These are phyloP conservation scores for Butyriboletus loyo DNA, from an alignment of 768 basidiomycete species.

Conservation along the genomic window DNA sequence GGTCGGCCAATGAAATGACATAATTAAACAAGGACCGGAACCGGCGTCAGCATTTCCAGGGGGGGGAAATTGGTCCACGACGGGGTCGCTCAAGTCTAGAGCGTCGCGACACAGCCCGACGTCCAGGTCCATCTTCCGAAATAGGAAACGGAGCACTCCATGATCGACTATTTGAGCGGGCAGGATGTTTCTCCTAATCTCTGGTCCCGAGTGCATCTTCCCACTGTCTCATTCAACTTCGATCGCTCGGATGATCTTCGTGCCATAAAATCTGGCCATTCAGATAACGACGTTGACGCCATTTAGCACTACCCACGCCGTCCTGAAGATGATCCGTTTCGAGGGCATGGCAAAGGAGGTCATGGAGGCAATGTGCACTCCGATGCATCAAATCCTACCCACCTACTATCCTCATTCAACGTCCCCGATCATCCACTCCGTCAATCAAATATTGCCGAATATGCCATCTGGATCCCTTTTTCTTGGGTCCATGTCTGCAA, in stretches of 20 bases:
- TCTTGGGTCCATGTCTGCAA: conserved; percentile 64
- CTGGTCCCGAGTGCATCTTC: background rate
- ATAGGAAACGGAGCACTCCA: conserved; percentile 21
- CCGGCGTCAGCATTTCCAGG: no score
- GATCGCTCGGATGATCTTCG: conserved; percentile 1
- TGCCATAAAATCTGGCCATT: conserved; percentile 1
- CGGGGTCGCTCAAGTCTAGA: conserved; percentile 18
- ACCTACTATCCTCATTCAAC: conserved; percentile 26
- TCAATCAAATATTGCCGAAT: conserved; percentile 6
- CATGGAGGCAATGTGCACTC: conserved; percentile 81
- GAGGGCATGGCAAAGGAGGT: conserved; percentile 72
- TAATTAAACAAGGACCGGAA: no score
- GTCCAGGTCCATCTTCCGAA: conserved; percentile 21
- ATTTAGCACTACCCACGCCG: background rate
- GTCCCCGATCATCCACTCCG: conserved; percentile 19
- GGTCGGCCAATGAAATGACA: background rate
- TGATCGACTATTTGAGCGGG: conserved; percentile 31
- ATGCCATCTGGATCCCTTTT: conserved; percentile 52
- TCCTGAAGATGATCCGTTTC: conserved; percentile 67
- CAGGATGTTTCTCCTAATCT: conserved; percentile 11
- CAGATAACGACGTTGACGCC: background rate
- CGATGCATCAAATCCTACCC: conserved; percentile 72
- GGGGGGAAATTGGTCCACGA: conserved; percentile 1
- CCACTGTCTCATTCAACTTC: background rate
- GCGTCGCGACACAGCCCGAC: conserved; percentile 10